Percentiles rank a stretch among this genome's conserved stretches.
phyloP scores from a whole-genome alignment of 805 yeast genomes.

The Jamesozyma jinghongensis region DNA sequence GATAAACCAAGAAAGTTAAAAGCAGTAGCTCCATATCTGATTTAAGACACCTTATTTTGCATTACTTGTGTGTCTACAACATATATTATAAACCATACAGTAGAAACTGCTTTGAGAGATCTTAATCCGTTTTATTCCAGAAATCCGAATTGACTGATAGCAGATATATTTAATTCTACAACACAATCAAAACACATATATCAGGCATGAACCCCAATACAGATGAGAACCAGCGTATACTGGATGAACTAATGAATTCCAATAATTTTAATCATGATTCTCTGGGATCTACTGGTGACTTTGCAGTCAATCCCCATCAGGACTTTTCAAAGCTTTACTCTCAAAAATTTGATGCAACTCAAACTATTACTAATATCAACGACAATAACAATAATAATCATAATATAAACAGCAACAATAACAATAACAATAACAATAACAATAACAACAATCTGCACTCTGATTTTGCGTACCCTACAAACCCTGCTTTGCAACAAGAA shows the following conservation, averaged over 20 bases:
- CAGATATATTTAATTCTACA: neutral
- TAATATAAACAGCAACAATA: no score
- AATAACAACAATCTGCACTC: neutral
- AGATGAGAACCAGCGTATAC: conserved; percentile 8
- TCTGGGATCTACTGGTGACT: no score
- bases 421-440: neutral
- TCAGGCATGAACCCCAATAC: conserved; percentile 3
- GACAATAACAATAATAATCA: neutral
- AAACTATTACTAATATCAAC: neutral
- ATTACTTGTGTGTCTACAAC: no score
- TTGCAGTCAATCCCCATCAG: neutral
- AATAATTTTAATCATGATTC: neutral
- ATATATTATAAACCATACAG: no score
- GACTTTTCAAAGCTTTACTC: neutral
- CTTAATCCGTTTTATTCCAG: no score
- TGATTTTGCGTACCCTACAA: conserved; percentile 5
- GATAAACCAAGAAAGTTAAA: neutral
- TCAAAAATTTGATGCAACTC: neutral
- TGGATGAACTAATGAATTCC: conserved; percentile 8
- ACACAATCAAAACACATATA: no score
- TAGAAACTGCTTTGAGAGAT: no score
- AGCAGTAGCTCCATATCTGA: no score
- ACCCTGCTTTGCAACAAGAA: conserved; percentile 22
- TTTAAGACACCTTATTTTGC: no score
- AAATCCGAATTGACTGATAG: no score